Evolutionary conservation across 768 basidiomycete species (phyloP), one percentile per base, ranked within the genome.

Genomic region (Clitopilus hobsonii): DNA sequence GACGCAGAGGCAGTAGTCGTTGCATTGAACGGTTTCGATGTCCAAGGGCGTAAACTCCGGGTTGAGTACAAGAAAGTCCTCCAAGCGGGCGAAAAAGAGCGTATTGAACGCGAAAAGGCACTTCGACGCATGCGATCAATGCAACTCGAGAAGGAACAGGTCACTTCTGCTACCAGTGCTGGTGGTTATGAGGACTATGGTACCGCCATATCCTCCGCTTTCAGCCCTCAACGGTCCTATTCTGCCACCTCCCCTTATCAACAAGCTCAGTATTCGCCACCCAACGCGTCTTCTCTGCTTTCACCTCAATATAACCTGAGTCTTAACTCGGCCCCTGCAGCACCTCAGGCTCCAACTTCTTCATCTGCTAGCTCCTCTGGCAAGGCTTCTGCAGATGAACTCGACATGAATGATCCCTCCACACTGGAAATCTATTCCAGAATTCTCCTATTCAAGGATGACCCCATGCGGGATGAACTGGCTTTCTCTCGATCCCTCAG

Each of bases 61-160:
- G 96, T 98, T 54, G 97, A 99, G 72, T 98, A 98, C 78, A 99
- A 99, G 78, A 98, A 98, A 72, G 96, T 98, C 6, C 75, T 99
- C n/a, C 95, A 98, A 69, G 94, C 95, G 3, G 95, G 96, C 49
- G 97, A 99, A 73, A 99, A 99, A 74, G 97, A 99, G 67, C 85
- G 93, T 55, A 99, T 98, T 66, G 97, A 99, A 71, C 78, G 96
- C 55, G 96, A 98, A 77, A 99, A 99, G 78, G 97, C 97, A 1
- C 85, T 99, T 58, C 89, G 95, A 60, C 83, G 97, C 58, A 99
- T 99, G 95, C 87, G 92, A 61, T 94, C 91, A 47, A 96, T 97
- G 84, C 94, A 98, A 67, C 71, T 97, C 26, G 91, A 94, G 73
- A 91, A 91, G 70, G 91, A 94, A 62, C 82, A 45, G 22, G 3